Base-by-base conservation (phyloP, 768 basidiomycete species). In the Fistulinella prunicolor region DNA sequence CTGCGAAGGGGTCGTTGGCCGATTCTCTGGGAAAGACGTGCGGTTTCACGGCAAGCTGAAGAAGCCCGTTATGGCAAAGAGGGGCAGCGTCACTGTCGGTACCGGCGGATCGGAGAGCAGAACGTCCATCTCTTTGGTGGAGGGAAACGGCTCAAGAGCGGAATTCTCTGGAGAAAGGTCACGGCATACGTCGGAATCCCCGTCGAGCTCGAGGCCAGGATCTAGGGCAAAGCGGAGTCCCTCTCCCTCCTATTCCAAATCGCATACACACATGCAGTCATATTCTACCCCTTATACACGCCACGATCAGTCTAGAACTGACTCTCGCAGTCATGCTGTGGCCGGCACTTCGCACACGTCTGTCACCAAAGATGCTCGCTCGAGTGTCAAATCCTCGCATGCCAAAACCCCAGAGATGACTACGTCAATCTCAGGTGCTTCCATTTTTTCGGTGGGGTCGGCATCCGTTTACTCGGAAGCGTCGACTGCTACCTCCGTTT, bases 1-100 rank as follows among this genome's bases (percentile, higher is more conserved):
- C 55, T 94, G 90, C 60, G 90, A 94, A 69, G 90, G 85, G 44
- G 86, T 93, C 44, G 86, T 93, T 3, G 90, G 90, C 9, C 76
- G 81, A 6, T 92, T 94, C 60, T 68, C 70, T 16, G 82, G 77
- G 0, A 54, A 65, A 19, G 71, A 84, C 48, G 90, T 94, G 9
- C 77, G 70, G 7, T 88, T 92, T 59, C 81, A 81, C 50, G 73
- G 77, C 3, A 86, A 81, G 55, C 77, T 94, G 51, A 93, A 94
- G 73, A 83, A 80, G 45, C 86, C 88, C 0, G 71, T 93, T 53
- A 84, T 86, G 74, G 78, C 87, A 3, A 89, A 86, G 66, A 79
- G 89, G 22, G 46, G 54, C 13, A 68, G 66, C 24, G 54, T 63
- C 29, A 43, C 32, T 12, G 50, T 51, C 13, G 44, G 49, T 1